These are phyloP conservation scores for Suillus ampliporus DNA, from an alignment of 768 basidiomycete genomes.

Conservation along the genomic window DNA sequence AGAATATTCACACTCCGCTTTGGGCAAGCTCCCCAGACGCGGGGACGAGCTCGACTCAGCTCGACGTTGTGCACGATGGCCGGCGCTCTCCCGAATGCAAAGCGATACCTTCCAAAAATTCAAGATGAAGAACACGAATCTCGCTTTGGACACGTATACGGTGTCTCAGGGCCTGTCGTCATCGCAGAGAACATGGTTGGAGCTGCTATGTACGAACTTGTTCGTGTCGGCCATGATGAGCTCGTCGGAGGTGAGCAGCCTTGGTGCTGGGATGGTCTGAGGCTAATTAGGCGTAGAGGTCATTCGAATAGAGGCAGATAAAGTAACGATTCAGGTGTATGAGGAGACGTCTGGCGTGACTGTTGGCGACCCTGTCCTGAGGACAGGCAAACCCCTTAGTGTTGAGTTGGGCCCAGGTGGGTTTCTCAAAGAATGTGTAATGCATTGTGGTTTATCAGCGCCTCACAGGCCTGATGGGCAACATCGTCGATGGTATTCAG, in stretches of 20 bases:
- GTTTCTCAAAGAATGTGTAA: conserved; percentile 23
- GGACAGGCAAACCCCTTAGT: conserved; percentile 97
- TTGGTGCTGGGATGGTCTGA: conserved; percentile 1
- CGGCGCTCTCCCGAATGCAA: conserved; percentile 91
- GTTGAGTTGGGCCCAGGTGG: conserved; percentile 97
- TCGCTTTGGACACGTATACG: conserved; percentile 86
- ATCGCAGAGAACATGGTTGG: conserved; percentile 95
- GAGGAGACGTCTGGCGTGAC: conserved; percentile 99
- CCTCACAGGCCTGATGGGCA: conserved; percentile 89
- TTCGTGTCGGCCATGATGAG: conserved; percentile 98
- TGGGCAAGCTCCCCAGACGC: conserved; percentile 19
- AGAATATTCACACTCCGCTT: conserved; percentile 33
- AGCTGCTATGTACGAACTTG: conserved; percentile 97
- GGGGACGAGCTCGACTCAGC: conserved; percentile 2
- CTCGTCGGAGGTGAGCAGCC: conserved; percentile 84
- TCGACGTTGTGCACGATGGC: conserved; percentile 64
- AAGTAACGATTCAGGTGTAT: conserved; percentile 98
- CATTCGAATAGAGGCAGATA: conserved; percentile 97
- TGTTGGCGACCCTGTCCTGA: conserved; percentile 96
- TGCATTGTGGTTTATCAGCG: conserved; percentile 10
- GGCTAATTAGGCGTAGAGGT: conserved; percentile 72
- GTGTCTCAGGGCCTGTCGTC: conserved; percentile 98
- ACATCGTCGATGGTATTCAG: conserved; percentile 98
- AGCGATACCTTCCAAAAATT: conserved; percentile 85
- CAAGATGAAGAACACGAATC: conserved; percentile 90